Base-by-base conservation (phyloP, 805 yeast species). In the Metschnikowia reukaufii region DNA sequence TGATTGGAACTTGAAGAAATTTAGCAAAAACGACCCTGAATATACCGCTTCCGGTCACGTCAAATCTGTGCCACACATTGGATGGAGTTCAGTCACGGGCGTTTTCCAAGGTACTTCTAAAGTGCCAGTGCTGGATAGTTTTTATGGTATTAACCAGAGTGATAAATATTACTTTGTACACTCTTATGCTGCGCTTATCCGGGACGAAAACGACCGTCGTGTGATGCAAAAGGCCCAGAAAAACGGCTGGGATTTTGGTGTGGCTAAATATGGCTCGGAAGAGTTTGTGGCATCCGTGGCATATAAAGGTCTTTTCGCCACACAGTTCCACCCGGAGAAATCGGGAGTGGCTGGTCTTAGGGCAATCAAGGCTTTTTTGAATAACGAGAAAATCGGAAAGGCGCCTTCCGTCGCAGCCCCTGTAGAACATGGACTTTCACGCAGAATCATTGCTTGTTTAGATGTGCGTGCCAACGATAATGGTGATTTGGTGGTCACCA, bases 291-390 rank as follows among this genome's bases (percentile, higher is more conserved):
- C 97, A 13, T 94, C 98, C 0, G 64, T 91, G 32, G 40, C 83
- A 25, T 84, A 77, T 59, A 88, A 77, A 49, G 91, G 89, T 52
- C 72, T 92, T 9, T 88, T 94, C 67, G 96, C 97, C 36, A 94
- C 98, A 0, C 99, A 94, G 66, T 94, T 94, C 67, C 99, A 94
- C 67, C 99, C 99, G n/a, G 99, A 94, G 63, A 94, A 94, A 66
- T 88, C 97, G 3, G 99, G 99, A 10, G 62, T 73, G 18, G 96
- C 96, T 4, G 99, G 99, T 40, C 72, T 94, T 37, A 77, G 79
- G 51, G 81, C 92, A 8, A 77, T 94, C 48, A 77, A 77, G 48
- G 79, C 87, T 21, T 94, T 94, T 62, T 70, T 94, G 56, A 76
- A 75, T 32, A 77, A 76, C 21, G 59, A 66, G 8, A 72, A 67